Conservation (phyloP, 352 stramenopile genomes). For the Phytophthora macrochlamydospora region DNA sequence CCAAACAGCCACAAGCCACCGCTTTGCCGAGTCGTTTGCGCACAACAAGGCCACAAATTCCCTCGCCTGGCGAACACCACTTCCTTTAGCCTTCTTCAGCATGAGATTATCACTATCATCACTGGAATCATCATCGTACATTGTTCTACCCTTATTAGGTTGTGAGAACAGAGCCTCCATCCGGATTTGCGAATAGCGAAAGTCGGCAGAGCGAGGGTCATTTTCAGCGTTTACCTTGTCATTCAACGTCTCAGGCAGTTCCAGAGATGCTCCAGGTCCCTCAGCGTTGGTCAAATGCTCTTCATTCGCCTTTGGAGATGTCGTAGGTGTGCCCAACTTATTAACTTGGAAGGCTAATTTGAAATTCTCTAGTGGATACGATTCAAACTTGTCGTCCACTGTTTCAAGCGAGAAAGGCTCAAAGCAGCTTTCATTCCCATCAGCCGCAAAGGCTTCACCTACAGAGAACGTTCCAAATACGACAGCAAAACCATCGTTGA, state of each 20-base stretch:
- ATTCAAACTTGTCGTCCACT: slow-evolving; percentile 35
- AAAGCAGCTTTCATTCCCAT: slow-evolving; percentile 56
- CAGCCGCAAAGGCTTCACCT: slow-evolving; percentile 29
- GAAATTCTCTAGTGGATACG: slow-evolving; percentile 53
- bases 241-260: slow-evolving; percentile 12
- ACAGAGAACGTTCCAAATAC: slow-evolving; percentile 64
- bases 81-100: slow-evolving; percentile 27
- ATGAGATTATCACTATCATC: slow-evolving; percentile 28
- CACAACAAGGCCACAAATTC: slow-evolving; percentile 31
- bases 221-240: slow-evolving; percentile 29
- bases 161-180: slow-evolving; percentile 78
- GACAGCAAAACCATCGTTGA: slow-evolving; percentile 58
- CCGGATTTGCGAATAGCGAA: slow-evolving; percentile 76
- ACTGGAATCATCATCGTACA: slow-evolving; percentile 23
- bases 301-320: slow-evolving; percentile 3
- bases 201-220: slow-evolving; percentile 65
- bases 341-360: slow-evolving; percentile 71
- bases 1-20: slow-evolving; percentile 37
- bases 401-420: slow-evolving; percentile 29
- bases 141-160: slow-evolving; percentile 23
- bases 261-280: slow-evolving; percentile 1
- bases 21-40: slow-evolving; percentile 30
- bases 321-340: slow-evolving; percentile 23
- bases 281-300: slow-evolving; percentile 1
- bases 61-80: slow-evolving; percentile 19